Conservation (phyloP, 2,329 filamentous ascomycete species). For the Verticillium klebahnii region DNA sequence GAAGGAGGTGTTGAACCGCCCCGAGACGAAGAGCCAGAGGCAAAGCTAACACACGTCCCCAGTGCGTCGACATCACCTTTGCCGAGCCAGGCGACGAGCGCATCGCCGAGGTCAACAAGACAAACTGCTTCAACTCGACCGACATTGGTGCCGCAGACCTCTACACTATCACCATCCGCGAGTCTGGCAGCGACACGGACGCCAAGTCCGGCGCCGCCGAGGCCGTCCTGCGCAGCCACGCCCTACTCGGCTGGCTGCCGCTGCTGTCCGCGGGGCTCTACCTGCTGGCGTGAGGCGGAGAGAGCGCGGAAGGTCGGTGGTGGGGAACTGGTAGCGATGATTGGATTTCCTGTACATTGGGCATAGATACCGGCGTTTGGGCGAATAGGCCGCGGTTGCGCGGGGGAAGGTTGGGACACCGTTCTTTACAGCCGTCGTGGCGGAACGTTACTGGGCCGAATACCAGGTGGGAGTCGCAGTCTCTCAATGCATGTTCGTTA, state of each 20-base stretch:
- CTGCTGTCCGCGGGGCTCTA: conserved; percentile 32
- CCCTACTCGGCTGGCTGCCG: conserved; percentile 37
- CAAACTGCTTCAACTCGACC: conserved; percentile 86
- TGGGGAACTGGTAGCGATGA: background rate
- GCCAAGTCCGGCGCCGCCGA: conserved; percentile 23
- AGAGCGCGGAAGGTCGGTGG: background rate
- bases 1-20: too few relatives aligned
- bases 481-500: too few relatives aligned
- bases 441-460: too few relatives aligned
- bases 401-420: background rate
- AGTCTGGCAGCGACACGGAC: conserved; percentile 29
- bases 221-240: conserved; percentile 14
- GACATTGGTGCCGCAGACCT: conserved; percentile 72
- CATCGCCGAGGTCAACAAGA: conserved; percentile 67
- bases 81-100: conserved; percentile 66
- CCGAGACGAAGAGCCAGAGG: background rate
- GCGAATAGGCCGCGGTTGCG: background rate
- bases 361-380: conserved; percentile 14
- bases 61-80: conserved; percentile 96
- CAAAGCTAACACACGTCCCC: conserved; percentile 2
- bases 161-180: conserved; percentile 60
- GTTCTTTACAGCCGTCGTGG: too few relatives aligned
- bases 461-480: too few relatives aligned
- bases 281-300: conserved; percentile 27
- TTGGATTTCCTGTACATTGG: conserved; percentile 3